Base-by-base conservation (phyloP, 2,329 filamentous ascomycete species). In the Massarina eburnea region DNA sequence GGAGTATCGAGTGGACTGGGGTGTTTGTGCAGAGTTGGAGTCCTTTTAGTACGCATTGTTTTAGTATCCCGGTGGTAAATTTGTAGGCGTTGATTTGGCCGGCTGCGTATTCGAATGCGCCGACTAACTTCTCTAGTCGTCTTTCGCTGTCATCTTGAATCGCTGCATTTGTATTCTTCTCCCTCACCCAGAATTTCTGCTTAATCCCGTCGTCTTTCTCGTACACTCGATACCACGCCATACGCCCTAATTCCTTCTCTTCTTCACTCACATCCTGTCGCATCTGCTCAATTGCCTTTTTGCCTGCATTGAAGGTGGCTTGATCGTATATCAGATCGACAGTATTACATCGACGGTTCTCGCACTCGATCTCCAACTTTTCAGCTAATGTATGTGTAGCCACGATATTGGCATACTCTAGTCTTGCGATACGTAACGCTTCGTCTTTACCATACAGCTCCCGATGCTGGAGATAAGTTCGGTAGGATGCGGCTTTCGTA, bases 281-380 rank as follows among this genome's bases (percentile, higher is more conserved):
- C 19, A 70, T 35, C 8, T 49, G 43, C 10, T 59, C 40, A 29
- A 69, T 63, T 0, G 64, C 58, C 12, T 32, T 15, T 34, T 60
- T 62, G 0, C 67, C 68, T 3, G 36, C 5, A 26, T 64, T 54
- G 41, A 67, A 71, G 0, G 62, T 60, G 10, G 39, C 35, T 10
- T 48, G 17, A 39, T 82, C 78, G 57, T 82, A 84, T 24, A 84
- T 69, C 2, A 84, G 67, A 59, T 85, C 82, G 2, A 83, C 73
- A 0, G 82, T 85, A 19, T 75, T 69, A 52, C 80, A 77, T 8
- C 73, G 59, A 29, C 67, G 57, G 39, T 73, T 76, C 55, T 84
- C 81, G 18, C 66, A 69, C 2, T 60, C 53, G 5, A 65, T 57
- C 75, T 9, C 68, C 44, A 83, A 64, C 15, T 73, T 65, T 4